Conservation (phyloP, 345 rosid species). For the Arabis hirsuta region DNA sequence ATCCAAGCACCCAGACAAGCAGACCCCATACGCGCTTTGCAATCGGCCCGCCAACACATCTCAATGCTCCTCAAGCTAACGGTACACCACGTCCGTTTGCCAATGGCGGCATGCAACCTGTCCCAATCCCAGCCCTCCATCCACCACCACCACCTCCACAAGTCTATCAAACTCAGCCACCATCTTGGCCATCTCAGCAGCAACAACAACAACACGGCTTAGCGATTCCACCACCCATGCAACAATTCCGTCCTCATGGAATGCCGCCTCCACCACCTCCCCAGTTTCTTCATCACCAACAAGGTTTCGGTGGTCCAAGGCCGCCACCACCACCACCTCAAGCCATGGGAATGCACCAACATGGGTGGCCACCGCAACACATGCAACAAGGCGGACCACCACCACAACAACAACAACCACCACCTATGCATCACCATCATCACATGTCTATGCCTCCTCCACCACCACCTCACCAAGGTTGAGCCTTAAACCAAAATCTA, state of each 20-base stretch:
- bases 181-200: constrained; percentile 73
- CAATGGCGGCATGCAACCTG: constrained; percentile 63
- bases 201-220: constrained; percentile 71
- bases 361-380: constrained; percentile 64
- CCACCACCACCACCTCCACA: constrained; percentile 88
- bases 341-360: constrained; percentile 80
- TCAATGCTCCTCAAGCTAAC: constrained; percentile 59
- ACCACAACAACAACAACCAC: constrained; percentile 60
- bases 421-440: constrained; percentile 63
- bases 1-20: constrained; percentile 79
- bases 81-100: constrained; percentile 76
- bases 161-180: constrained; percentile 52
- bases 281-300: constrained; percentile 41
- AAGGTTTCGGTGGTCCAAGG: constrained; percentile 47
- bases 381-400: constrained; percentile 44
- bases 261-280: constrained; percentile 76
- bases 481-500: constrained; percentile 9
- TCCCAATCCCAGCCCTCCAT: constrained; percentile 54
- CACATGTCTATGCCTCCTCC: constrained; percentile 82
- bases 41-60: constrained; percentile 79
- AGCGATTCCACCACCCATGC: constrained; percentile 68
- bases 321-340: constrained; percentile 82
- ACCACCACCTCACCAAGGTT: constrained; percentile 53
- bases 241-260: constrained; percentile 69
- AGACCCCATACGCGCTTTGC: constrained; percentile 97